These are phyloP conservation scores for Corynascus novoguineensis DNA, from an alignment of 495 filamentous ascomycete species.

Conservation along the genomic window DNA sequence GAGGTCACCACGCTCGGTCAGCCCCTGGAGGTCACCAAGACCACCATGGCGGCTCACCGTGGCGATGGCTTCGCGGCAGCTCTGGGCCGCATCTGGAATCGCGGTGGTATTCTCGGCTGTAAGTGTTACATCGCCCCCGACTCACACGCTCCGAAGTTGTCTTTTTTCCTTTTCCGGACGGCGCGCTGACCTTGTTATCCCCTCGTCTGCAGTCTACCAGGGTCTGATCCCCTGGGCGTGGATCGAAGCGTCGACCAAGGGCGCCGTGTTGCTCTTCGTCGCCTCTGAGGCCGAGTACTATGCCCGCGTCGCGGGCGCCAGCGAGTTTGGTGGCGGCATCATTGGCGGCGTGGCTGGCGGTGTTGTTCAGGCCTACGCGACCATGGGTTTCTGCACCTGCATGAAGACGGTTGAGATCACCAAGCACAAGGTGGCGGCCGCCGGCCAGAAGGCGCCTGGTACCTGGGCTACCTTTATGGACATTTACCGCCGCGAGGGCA, in stretches of 20 bases:
- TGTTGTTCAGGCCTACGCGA: slow-evolving; percentile 96
- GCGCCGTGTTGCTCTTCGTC: slow-evolving; percentile 97
- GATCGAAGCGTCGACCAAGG: slow-evolving; percentile 99
- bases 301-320: slow-evolving; percentile 72
- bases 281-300: slow-evolving; percentile 96
- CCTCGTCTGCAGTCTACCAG: slow-evolving; percentile 73
- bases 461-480: slow-evolving; percentile 94
- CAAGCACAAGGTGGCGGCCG: slow-evolving; percentile 85
- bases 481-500: slow-evolving; percentile 92
- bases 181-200: slow-evolving; percentile 7
- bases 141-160: neutral
- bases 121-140: slow-evolving; percentile 43
- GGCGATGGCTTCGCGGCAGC: slow-evolving; percentile 78
- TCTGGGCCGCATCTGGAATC: slow-evolving; percentile 80
- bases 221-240: slow-evolving; percentile 99
- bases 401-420: slow-evolving; percentile 99
- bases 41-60: slow-evolving; percentile 96
- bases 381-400: slow-evolving; percentile 99
- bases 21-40: slow-evolving; percentile 98
- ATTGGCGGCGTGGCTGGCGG: slow-evolving; percentile 87
- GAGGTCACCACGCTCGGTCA: slow-evolving; percentile 72
- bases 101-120: slow-evolving; percentile 95
- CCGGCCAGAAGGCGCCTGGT: slow-evolving; percentile 74
- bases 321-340: slow-evolving; percentile 83
- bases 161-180: no score